A percentile compares a stretch with the other conserved stretches of the same genome.
Conservation (phyloP, 2,329 filamentous ascomycete species). For the Ceratocystis smalleyi region DNA sequence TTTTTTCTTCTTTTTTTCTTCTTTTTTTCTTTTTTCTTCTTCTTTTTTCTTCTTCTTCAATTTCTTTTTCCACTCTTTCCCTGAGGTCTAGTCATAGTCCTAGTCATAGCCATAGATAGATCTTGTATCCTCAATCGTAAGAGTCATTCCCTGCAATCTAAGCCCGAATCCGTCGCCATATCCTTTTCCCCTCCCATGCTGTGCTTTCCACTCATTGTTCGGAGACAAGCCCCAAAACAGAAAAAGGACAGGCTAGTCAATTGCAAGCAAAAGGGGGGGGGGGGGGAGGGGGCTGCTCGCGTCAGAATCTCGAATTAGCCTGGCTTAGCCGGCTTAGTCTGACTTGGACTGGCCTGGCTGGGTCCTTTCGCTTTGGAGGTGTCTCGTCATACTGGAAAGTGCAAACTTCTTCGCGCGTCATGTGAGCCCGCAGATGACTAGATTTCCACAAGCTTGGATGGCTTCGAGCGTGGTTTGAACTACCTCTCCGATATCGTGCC, state of each 20-base stretch:
- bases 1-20: neutral
- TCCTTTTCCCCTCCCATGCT: neutral
- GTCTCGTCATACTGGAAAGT: neutral
- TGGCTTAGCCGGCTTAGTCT: neutral
- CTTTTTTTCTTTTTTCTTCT: neutral
- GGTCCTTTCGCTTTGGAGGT: neutral
- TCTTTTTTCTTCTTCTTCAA: neutral
- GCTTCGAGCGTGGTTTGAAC: neutral
- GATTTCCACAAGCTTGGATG: neutral
- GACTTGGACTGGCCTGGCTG: neutral
- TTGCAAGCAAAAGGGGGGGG: neutral
- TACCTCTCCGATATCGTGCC: neutral
- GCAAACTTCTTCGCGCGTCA: neutral
- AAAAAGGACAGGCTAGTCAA: neutral
- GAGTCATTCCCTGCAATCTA: slow-evolving; percentile 3
- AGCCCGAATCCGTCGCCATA: neutral
- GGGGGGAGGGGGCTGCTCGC: neutral
- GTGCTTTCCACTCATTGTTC: neutral
- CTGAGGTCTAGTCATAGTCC: neutral
- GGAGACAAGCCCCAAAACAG: neutral
- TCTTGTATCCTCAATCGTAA: neutral
- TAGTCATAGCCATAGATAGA: neutral
- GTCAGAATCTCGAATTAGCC: neutral
- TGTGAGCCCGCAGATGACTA: neutral
- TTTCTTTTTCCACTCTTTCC: neutral